phyloP scores from a whole-genome alignment of 176 grass and related monocot genomes.

The Carex scoparia region DNA sequence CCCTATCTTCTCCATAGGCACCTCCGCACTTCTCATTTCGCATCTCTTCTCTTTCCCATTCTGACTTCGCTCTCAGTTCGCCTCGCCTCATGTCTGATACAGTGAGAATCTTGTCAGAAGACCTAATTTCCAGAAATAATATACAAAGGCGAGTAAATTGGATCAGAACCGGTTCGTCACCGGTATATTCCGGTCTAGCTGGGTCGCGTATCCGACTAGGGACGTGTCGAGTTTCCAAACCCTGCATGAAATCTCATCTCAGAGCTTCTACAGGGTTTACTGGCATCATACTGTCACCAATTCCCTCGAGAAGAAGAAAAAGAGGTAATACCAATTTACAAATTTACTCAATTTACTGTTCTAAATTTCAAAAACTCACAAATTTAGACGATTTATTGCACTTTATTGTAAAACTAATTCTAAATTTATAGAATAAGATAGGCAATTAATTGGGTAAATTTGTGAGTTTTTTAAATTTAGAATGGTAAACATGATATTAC shows the following conservation, averaged over 20 bases:
- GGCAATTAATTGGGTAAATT: too few relatives aligned
- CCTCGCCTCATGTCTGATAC: neutral
- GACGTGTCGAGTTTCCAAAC: neutral
- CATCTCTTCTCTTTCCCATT: too few relatives aligned
- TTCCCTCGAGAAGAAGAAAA: neutral
- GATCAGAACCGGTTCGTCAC: neutral
- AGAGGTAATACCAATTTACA: neutral
- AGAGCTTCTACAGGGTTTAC: neutral
- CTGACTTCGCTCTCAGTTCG: neutral
- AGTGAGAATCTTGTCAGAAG: neutral
- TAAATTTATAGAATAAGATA: too few relatives aligned
- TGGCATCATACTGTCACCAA: neutral
- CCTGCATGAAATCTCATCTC: neutral
- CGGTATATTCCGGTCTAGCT: neutral
- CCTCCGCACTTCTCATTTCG: too few relatives aligned
- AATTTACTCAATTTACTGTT: too few relatives aligned
- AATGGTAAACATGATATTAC: too few relatives aligned
- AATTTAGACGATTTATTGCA: too few relatives aligned
- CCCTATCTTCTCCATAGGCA: too few relatives aligned
- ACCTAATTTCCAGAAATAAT: neutral
- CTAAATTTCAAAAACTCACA: too few relatives aligned
- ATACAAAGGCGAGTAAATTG: neutral
- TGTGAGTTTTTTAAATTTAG: too few relatives aligned
- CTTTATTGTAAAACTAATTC: too few relatives aligned
- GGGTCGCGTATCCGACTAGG: neutral